Percentiles rank a stretch among this genome's conserved stretches.
Conservation (phyloP, 2,329 filamentous ascomycete species). For the Fusarium virguliforme region DNA sequence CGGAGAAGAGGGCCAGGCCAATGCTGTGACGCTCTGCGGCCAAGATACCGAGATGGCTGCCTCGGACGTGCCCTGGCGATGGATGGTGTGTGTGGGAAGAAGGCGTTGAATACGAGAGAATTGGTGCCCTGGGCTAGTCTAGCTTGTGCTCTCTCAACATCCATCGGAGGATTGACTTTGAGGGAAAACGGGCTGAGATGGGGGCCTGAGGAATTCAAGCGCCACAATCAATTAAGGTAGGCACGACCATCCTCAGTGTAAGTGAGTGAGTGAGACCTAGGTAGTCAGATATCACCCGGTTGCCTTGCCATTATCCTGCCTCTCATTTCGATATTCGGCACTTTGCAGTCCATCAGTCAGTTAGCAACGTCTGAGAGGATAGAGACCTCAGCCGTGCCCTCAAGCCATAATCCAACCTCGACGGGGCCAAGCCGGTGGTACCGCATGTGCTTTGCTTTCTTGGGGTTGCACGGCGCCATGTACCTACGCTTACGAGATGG, state of each 20-base stretch:
- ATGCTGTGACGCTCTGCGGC: constrained; percentile 28
- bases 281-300: background rate
- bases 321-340: background rate
- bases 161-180: constrained; percentile 31
- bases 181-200: constrained; percentile 24
- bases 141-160: constrained; percentile 8
- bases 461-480: constrained; percentile 27
- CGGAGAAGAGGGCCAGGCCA: constrained; percentile 22
- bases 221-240: constrained; percentile 12
- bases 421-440: constrained; percentile 25
- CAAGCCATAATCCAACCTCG: constrained; percentile 35
- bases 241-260: background rate
- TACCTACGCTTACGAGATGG: constrained; percentile 13
- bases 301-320: background rate
- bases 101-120: constrained; percentile 50
- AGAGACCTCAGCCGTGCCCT: background rate
- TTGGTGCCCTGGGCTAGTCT: constrained; percentile 30
- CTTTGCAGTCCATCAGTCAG: background rate
- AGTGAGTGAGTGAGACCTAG: background rate
- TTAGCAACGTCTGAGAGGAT: background rate
- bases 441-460: constrained; percentile 13
- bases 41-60: constrained; percentile 36
- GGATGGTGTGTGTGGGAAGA: constrained; percentile 40
- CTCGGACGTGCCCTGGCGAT: constrained; percentile 18
- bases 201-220: constrained; percentile 33